Base-by-base conservation (phyloP, 2,329 filamentous ascomycete genomes). In the Microcera coccophila region DNA sequence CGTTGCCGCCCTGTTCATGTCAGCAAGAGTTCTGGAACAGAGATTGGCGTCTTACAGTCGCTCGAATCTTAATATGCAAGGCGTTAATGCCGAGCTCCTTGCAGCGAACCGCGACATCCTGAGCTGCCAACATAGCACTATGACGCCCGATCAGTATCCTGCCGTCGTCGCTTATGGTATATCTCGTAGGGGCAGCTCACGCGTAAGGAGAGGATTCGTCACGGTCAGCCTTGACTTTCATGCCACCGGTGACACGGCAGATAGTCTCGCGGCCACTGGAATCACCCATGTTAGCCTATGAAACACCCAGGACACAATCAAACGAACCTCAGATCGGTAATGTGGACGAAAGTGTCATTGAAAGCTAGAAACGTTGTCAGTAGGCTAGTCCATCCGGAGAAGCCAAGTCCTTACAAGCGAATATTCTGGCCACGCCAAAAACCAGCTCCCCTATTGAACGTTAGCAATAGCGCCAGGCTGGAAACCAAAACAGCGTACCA, bases 191-290 rank as follows among this genome's bases (percentile, higher is more conserved):
- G 22, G 22, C 12, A 12, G 22, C 22, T 26, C 12, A 26, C 22
- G 93, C 93, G 82, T 98, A 98, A 66, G 93, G 93, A 62, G 93
- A 97, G 67, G 91, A 97, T 82, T 98, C 93, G 79, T 98, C 93
- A 82, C 93, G 91, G 71, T 98, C 90, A 75, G 90, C 90, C 87
- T 98, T 98, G 84, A 98, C 93, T 84, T 98, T 98, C 93, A 98
- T 98, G 71, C 94, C 94, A 79, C 94, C 93, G 66, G 94, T 98
- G 63, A 98, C 91, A 88, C 93, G 90, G 84, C 84, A 88, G 80
- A 98, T 96, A 78, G 94, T 98, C 87, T 98, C 93, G 77, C 93
- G 93, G 78, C 93, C 93, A 78, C 88, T 94, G 79, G 72, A 80
- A 82, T 81, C 76, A 82, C 75, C 57, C 54, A 53, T 49, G 55